Evolutionary conservation across 1,284 basidiomycete genomes (phyloP).

Genomic region (Rhodotorula sp.): DNA sequence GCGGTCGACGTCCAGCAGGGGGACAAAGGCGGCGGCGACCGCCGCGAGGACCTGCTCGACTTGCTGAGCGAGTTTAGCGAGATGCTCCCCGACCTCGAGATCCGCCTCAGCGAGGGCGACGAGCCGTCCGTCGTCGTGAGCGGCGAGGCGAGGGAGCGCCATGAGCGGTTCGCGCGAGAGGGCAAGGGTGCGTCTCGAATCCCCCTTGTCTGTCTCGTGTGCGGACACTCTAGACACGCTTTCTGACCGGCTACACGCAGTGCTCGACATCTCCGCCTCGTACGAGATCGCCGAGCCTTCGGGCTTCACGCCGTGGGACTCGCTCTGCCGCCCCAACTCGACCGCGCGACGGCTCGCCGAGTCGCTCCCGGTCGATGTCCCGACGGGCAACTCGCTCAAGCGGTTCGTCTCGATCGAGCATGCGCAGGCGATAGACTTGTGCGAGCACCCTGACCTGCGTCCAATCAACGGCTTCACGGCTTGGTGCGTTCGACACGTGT

Average conservation of each 20-base stretch:
- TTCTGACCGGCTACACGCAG: slow-evolving; percentile 4
- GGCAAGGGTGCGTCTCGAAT: slow-evolving; percentile 22
- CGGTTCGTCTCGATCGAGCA: slow-evolving; percentile 37
- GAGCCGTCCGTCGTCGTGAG: slow-evolving; percentile 32
- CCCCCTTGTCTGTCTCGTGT: background rate
- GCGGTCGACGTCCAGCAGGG: background rate
- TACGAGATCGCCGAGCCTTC: slow-evolving; percentile 23
- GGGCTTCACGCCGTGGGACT: slow-evolving; percentile 31
- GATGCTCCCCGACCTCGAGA: slow-evolving; percentile 35
- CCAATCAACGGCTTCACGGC: slow-evolving; percentile 37
- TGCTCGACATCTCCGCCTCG: slow-evolving; percentile 4
- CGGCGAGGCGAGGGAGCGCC: slow-evolving; percentile 33
- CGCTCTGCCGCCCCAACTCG: slow-evolving; percentile 36
- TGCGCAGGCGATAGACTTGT: slow-evolving; percentile 36
- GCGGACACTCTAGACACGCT: background rate
- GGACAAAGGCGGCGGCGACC: background rate
- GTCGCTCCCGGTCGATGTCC: slow-evolving; percentile 13
- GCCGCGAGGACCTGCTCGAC: slow-evolving; percentile 30
- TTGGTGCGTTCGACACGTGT: slow-evolving; percentile 15
- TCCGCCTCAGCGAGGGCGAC: slow-evolving; percentile 30
- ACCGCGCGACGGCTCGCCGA: slow-evolving; percentile 28
- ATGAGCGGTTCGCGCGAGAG: slow-evolving; percentile 10
- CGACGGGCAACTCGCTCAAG: slow-evolving; percentile 1
- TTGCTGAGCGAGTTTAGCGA: slow-evolving; percentile 29
- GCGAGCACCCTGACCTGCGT: slow-evolving; percentile 36